A percentile compares a stretch with the other conserved stretches of the same genome.
Conservation (phyloP, 2,329 filamentous ascomycete genomes). For the Penicillium expansum region DNA sequence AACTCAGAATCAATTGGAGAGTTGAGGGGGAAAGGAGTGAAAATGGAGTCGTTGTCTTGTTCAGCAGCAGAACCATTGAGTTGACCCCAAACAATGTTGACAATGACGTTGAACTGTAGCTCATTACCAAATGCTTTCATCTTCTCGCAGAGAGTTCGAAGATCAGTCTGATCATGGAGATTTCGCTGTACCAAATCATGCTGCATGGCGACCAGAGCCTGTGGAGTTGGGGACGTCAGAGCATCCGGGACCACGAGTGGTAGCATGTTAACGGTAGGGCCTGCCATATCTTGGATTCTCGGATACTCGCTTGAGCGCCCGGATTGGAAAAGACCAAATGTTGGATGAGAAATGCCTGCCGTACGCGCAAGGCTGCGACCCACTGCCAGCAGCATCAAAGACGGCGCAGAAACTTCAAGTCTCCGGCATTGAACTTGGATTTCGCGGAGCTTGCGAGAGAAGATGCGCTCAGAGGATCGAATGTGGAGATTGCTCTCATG, state of each 20-base stretch:
- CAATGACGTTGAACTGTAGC: slow-evolving; percentile 1
- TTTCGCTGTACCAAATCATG: not conserved
- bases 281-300: not conserved
- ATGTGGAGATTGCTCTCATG: not conserved
- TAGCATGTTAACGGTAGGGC: slow-evolving; percentile 1
- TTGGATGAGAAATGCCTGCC: not conserved
- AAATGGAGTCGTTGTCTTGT: not conserved
- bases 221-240: not conserved
- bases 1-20: not conserved
- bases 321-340: slow-evolving; percentile 5
- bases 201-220: not conserved
- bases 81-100: slow-evolving; percentile 5
- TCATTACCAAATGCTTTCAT: not conserved
- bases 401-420: not conserved
- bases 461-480: not conserved
- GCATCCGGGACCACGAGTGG: not conserved
- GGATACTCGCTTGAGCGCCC: slow-evolving; percentile 5
- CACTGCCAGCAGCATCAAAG: not conserved
- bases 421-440: not conserved
- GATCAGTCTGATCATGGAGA: not conserved
- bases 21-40: not conserved
- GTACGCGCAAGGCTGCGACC: not conserved
- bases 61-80: not conserved
- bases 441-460: not conserved
- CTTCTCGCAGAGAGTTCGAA: not conserved